Evolutionary conservation across 495 filamentous ascomycete species (phyloP), one percentile per base, ranked within the genome.

Genomic region (Sporormia fimetaria): DNA sequence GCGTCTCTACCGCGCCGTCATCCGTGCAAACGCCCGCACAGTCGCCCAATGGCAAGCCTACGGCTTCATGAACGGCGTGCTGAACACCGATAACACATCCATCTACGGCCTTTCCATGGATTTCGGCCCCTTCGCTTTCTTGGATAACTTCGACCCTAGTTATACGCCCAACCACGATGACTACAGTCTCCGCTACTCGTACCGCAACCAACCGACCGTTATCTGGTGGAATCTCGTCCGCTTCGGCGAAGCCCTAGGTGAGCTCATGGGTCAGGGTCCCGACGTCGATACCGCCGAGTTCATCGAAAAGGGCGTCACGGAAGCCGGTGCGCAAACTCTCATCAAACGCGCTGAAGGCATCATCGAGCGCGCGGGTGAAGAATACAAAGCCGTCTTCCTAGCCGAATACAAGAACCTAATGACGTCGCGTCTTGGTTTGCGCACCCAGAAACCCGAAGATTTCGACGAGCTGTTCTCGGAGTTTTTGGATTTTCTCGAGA

Each of bases 191-290:
- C 75, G 90, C 21, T 98, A 98, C 59, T 74, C 73, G 30, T 98
- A 94, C 67, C 76, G 76, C 39, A 95, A 95, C 62, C 90, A 98
- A 54, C 87, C 90, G 1, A 85, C 78, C 31, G 81, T 96, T 28
- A 87, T 98, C 56, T 98, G 90, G 90, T 98, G 90, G 90, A 98
- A 98, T 53, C 70, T 98, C 3, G 84, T 94, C 8, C 77, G 90
- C 16, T 70, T 98, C 0, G 90, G 83, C 38, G 90, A 96, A 63
- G 74, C 78, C n/a, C 59, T 95, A 0, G 90, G 84, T 26, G 90
- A 98, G 59, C 71, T 93, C 3, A 71, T 95, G 16, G 90, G 86
- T 26, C 73, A 77, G 0, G 84, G 80, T 2, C 54, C 65, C 11
- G 55, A 58, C 21, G 73, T 85, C 27, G 86, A 96, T 55, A 70